Evolutionary conservation across 2,329 filamentous ascomycete species (phyloP).

Genomic region (Drechmeria coniospora): DNA sequence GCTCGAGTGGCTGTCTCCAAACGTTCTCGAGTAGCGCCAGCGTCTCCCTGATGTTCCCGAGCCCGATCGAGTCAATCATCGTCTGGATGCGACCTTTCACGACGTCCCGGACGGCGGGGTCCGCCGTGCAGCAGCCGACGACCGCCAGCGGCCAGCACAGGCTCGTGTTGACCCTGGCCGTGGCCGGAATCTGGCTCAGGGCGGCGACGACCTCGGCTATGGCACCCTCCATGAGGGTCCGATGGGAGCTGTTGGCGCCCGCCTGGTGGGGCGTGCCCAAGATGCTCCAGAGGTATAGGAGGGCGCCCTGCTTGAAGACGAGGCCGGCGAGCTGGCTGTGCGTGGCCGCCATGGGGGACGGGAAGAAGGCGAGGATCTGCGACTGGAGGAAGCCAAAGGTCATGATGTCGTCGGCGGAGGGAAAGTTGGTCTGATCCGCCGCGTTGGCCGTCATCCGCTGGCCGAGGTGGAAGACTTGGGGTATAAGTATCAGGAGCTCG

Average conservation of each 20-base stretch:
- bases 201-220: conserved; percentile 15
- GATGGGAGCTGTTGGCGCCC: conserved; percentile 7
- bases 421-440: conserved; percentile 10
- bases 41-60: conserved; percentile 30
- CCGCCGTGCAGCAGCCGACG: conserved; percentile 19
- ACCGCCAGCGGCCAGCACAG: conserved; percentile 24
- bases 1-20: conserved; percentile 18
- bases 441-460: conserved; percentile 19
- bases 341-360: conserved; percentile 16
- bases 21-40: conserved; percentile 24
- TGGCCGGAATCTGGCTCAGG: conserved; percentile 16
- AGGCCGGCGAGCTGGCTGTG: conserved; percentile 24
- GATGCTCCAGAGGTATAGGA: conserved; percentile 25
- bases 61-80: conserved; percentile 21
- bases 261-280: conserved; percentile 14
- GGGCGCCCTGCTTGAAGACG: conserved; percentile 28
- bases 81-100: conserved; percentile 17
- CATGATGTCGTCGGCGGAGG: conserved; percentile 24
- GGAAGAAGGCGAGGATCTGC: conserved; percentile 24
- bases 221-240: conserved; percentile 12
- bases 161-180: conserved; percentile 21
- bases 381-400: conserved; percentile 26
- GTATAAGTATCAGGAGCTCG: conserved; percentile 20
- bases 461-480: conserved; percentile 26
- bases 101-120: conserved; percentile 19